These are phyloP conservation scores for Melaleuca alternifolia DNA, from an alignment of 345 rosid genomes.

Conservation along the genomic window DNA sequence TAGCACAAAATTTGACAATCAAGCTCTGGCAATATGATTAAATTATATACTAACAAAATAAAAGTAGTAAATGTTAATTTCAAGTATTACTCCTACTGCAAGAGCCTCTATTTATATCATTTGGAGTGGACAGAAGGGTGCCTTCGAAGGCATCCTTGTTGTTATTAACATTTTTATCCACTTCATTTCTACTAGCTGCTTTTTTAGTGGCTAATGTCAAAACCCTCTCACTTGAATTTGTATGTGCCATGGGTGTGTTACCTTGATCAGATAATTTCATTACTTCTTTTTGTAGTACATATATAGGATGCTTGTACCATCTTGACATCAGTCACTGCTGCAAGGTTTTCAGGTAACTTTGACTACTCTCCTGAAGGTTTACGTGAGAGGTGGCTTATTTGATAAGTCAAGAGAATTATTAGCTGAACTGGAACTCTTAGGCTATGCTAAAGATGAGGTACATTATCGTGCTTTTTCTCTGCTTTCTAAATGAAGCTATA, in stretches of 20 bases:
- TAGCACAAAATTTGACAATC: neutral
- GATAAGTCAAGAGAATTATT: constrained; percentile 67
- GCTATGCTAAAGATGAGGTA: constrained; percentile 82
- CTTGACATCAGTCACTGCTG: neutral
- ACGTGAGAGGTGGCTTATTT: constrained; percentile 81
- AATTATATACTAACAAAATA: neutral
- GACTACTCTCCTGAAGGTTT: constrained; percentile 83
- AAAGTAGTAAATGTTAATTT: neutral
- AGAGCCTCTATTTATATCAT: neutral
- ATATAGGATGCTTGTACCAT: neutral
- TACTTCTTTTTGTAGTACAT: neutral
- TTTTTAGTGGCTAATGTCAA: neutral
- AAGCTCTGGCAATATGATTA: neutral
- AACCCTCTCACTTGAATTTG: neutral
- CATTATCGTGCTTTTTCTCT: neutral
- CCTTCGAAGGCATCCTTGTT: neutral
- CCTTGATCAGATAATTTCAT: neutral
- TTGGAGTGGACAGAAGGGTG: neutral
- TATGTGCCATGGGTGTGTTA: neutral
- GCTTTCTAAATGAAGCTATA: neutral
- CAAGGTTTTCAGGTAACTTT: constrained; percentile 57
- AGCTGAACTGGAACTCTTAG: constrained; percentile 52
- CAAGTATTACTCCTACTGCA: neutral
- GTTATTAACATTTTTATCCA: neutral
- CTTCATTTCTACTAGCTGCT: neutral